A percentile compares a stretch with the other conserved stretches of the same genome.
phyloP scores from a whole-genome alignment of 495 filamentous ascomycete genomes.

The Neurospora sp. region DNA sequence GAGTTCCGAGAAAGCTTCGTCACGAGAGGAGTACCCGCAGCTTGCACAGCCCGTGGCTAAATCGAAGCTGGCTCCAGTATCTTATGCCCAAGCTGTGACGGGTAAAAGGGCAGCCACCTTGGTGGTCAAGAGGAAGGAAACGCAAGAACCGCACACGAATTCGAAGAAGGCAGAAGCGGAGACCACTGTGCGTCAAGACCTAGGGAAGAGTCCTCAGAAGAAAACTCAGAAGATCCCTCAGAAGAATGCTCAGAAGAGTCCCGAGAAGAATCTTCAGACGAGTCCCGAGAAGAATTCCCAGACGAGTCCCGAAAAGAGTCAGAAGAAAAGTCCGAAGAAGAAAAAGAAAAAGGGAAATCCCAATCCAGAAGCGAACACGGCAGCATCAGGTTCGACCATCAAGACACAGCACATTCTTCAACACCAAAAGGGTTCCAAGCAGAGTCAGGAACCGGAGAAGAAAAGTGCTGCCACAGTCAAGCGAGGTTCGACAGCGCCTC shows the following conservation, averaged over 20 bases:
- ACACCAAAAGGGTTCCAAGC: neutral
- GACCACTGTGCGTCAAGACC: neutral
- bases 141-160: neutral
- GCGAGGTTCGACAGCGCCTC: neutral
- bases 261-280: neutral
- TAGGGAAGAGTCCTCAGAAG: neutral
- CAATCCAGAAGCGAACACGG: neutral
- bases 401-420: neutral
- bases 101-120: neutral
- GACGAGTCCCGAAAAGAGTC: neutral
- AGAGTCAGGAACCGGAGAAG: neutral
- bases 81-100: constrained; percentile 1
- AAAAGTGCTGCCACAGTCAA: neutral
- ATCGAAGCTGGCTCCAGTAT: neutral
- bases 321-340: neutral
- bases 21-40: neutral
- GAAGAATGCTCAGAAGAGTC: neutral
- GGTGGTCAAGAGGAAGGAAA: neutral
- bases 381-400: neutral
- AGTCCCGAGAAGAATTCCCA: too few relatives aligned
- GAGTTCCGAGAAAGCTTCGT: neutral
- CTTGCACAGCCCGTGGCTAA: neutral
- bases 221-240: neutral
- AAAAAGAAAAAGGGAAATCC: neutral
- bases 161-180: neutral